Percentiles rank a stretch among this genome's conserved stretches.
phyloP scores from a whole-genome alignment of 2,329 filamentous ascomycete genomes.

The Laburnicola sp. region DNA sequence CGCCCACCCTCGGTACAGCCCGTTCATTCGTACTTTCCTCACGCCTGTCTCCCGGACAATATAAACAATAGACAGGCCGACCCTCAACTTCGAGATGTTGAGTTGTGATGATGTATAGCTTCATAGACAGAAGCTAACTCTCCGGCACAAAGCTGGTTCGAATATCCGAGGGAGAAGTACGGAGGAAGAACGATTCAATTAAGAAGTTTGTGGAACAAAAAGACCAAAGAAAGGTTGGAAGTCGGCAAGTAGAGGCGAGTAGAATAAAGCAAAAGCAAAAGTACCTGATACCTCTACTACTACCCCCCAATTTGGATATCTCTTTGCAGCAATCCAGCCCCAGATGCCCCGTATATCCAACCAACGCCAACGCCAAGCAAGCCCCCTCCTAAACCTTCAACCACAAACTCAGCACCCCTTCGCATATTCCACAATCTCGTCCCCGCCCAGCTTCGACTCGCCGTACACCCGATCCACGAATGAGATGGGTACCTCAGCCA shows the following conservation, averaged over 20 bases:
- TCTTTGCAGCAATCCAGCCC: slow-evolving; percentile 1
- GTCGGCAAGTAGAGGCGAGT: background rate
- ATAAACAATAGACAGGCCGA: background rate
- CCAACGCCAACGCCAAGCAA: slow-evolving; percentile 38
- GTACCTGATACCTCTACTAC: slow-evolving; percentile 6
- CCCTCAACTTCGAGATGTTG: too few relatives aligned
- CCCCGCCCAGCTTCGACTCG: slow-evolving; percentile 89
- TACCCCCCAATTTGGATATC: slow-evolving; percentile 1
- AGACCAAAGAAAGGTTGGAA: background rate
- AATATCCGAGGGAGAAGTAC: background rate
- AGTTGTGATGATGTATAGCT: too few relatives aligned
- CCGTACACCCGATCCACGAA: slow-evolving; percentile 97
- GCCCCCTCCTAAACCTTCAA: slow-evolving; percentile 50
- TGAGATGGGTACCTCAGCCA: slow-evolving; percentile 92
- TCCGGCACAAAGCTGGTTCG: background rate
- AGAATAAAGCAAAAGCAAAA: background rate
- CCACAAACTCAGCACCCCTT: slow-evolving; percentile 62
- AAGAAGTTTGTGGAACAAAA: background rate
- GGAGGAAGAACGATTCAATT: background rate
- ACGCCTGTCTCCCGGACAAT: too few relatives aligned
- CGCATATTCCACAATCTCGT: slow-evolving; percentile 95
- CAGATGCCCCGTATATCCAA: slow-evolving; percentile 8
- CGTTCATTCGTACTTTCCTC: too few relatives aligned
- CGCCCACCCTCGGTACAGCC: too few relatives aligned
- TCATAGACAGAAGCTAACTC: too few relatives aligned